These are phyloP conservation scores for Penicillium sp. DNA, from an alignment of 2,329 filamentous ascomycete species.

Conservation along the genomic window DNA sequence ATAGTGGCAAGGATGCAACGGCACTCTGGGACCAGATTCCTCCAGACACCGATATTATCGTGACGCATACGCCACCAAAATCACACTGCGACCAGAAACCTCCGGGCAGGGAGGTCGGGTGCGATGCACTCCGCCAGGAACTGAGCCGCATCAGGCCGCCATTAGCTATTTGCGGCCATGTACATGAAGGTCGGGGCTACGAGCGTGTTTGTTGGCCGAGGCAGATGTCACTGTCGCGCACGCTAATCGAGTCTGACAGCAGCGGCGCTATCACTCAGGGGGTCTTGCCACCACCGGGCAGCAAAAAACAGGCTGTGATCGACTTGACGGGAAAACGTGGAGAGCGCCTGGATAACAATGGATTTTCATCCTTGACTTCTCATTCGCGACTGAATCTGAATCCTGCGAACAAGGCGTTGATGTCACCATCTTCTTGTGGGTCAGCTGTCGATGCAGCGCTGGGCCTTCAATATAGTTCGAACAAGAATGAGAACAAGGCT, in stretches of 20 bases:
- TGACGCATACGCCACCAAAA: slow-evolving; percentile 58
- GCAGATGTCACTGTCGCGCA: background rate
- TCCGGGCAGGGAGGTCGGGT: slow-evolving; percentile 45
- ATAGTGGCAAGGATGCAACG: slow-evolving; percentile 37
- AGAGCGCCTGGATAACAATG: slow-evolving; percentile 33
- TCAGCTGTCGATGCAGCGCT: slow-evolving; percentile 5
- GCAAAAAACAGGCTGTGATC: slow-evolving; percentile 56
- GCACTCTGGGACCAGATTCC: slow-evolving; percentile 53
- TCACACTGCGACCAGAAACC: slow-evolving; percentile 48
- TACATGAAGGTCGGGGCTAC: slow-evolving; percentile 57
- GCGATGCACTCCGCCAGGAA: slow-evolving; percentile 46
- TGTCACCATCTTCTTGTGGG: slow-evolving; percentile 3
- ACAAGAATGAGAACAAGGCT: slow-evolving; percentile 2
- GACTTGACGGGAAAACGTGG: slow-evolving; percentile 50
- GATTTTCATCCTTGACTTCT: slow-evolving; percentile 13
- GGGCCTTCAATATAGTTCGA: background rate
- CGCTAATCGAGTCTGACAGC: background rate
- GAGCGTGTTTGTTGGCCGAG: slow-evolving; percentile 51
- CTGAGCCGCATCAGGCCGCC: slow-evolving; percentile 51
- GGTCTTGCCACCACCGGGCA: slow-evolving; percentile 44
- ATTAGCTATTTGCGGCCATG: slow-evolving; percentile 60
- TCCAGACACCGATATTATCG: slow-evolving; percentile 52
- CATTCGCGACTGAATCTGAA: background rate
- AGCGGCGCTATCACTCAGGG: slow-evolving; percentile 19
- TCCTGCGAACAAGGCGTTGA: slow-evolving; percentile 4